These are phyloP conservation scores for Fusarium sp. DNA, from an alignment of 2,329 filamentous ascomycete species.

Conservation along the genomic window DNA sequence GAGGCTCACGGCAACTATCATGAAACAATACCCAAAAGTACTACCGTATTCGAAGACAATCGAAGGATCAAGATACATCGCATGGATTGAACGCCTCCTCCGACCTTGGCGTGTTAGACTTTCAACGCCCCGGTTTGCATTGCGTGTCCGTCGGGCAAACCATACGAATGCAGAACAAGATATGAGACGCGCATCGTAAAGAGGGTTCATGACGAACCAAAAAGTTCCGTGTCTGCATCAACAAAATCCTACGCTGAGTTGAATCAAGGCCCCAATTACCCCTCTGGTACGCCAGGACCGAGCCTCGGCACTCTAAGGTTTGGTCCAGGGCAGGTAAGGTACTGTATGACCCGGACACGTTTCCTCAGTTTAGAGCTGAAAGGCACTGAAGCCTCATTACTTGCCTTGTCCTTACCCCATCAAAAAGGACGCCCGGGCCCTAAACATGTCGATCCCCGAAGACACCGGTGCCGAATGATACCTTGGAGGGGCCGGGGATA, in stretches of 20 bases:
- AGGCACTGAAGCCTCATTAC: slow-evolving; percentile 1
- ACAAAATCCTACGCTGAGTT: not conserved
- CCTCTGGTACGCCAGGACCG: slow-evolving; percentile 11
- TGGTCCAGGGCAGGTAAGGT: not conserved
- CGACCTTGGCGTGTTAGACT: slow-evolving; percentile 1
- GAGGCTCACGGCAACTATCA: not conserved
- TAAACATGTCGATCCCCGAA: slow-evolving; percentile 35
- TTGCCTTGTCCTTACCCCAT: slow-evolving; percentile 10
- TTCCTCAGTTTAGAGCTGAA: slow-evolving; percentile 24
- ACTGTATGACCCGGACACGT: slow-evolving; percentile 3
- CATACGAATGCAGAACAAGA: slow-evolving; percentile 12
- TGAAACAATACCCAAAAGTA: not conserved
- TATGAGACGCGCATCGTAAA: not conserved
- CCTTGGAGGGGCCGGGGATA: slow-evolving; percentile 31
- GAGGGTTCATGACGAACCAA: not conserved
- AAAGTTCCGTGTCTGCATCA: not conserved
- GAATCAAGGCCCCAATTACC: slow-evolving; percentile 24
- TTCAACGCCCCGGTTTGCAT: not conserved
- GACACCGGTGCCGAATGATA: slow-evolving; percentile 27
- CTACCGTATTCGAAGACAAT: not conserved
- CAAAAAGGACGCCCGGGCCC: slow-evolving; percentile 9
- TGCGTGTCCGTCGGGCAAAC: slow-evolving; percentile 10
- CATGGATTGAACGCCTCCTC: not conserved
- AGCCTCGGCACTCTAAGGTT: slow-evolving; percentile 17
- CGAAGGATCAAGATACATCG: not conserved